Evolutionary conservation across 148 eudicot genomes (phyloP).

Genomic region (Arbutus unedo): DNA sequence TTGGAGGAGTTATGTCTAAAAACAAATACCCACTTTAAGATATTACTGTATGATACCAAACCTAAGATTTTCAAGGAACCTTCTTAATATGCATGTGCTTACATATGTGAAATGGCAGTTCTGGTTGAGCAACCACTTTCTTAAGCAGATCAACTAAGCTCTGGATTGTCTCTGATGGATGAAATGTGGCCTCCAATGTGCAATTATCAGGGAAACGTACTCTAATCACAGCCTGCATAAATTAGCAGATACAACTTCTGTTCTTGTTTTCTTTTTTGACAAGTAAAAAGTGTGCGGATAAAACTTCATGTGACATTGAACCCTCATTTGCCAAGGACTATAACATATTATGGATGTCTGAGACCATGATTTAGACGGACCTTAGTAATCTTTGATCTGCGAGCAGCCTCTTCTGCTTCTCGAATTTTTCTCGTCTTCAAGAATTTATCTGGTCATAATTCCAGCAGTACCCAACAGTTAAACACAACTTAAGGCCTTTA

Average conservation of each 20-base stretch:
- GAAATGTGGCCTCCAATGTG: conserved; percentile 74
- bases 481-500: neutral
- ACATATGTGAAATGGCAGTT: conserved; percentile 73
- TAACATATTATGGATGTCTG: no score
- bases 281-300: conserved; percentile 1
- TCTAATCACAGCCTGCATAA: conserved; percentile 57
- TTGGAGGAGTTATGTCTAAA: conserved; percentile 83
- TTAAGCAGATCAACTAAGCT: conserved; percentile 61
- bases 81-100: conserved; percentile 14
- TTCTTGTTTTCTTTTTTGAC: neutral
- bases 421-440: conserved; percentile 78
- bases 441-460: conserved; percentile 46
- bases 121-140: conserved; percentile 65
- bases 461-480: neutral
- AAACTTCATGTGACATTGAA: conserved; percentile 7
- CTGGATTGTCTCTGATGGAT: conserved; percentile 76
- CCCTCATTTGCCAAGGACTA: neutral
- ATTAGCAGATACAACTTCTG: conserved; percentile 4
- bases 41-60: neutral
- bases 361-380: conserved; percentile 23
- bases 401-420: conserved; percentile 82
- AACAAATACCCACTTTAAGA: conserved; percentile 2
- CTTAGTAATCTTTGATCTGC: conserved; percentile 62
- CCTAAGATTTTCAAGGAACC: neutral
- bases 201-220: conserved; percentile 77